phyloP scores from a whole-genome alignment of 768 basidiomycete genomes.

The Termitomyces sp. region DNA sequence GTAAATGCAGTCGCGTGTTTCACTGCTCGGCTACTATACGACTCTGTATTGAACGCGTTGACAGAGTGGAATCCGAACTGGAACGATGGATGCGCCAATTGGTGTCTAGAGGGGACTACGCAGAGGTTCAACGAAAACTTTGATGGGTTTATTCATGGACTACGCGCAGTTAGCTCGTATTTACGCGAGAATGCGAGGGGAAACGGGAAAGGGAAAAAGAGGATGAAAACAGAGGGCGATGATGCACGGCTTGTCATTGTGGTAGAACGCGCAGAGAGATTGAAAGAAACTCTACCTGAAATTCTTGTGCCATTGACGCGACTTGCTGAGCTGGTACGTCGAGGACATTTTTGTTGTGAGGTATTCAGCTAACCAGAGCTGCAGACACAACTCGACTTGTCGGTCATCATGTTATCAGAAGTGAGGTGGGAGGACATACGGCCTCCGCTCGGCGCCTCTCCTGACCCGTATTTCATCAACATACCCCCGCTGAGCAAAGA shows the following conservation, averaged over 20 bases:
- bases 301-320: conserved; percentile 66
- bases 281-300: conserved; percentile 58
- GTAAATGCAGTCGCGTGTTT: conserved; percentile 59
- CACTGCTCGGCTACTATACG: conserved; percentile 57
- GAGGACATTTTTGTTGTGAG: background rate
- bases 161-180: conserved; percentile 33
- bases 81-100: conserved; percentile 57
- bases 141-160: conserved; percentile 66
- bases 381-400: conserved; percentile 55
- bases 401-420: conserved; percentile 58
- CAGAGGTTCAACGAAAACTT: conserved; percentile 57
- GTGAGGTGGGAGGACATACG: conserved; percentile 67
- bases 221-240: conserved; percentile 12
- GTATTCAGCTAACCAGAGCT: conserved; percentile 1
- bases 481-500: conserved; percentile 48
- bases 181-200: conserved; percentile 12
- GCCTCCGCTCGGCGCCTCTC: conserved; percentile 63
- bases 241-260: conserved; percentile 49
- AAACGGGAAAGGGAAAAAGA: conserved; percentile 21
- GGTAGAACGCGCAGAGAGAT: conserved; percentile 61
- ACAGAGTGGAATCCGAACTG: conserved; percentile 51
- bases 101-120: conserved; percentile 35
- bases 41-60: conserved; percentile 57
- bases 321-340: conserved; percentile 61
- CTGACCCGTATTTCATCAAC: conserved; percentile 67